A percentile compares a stretch with the other conserved stretches of the same genome.
Conservation (phyloP, 768 basidiomycete genomes). For the Tremella yokohamensis region DNA sequence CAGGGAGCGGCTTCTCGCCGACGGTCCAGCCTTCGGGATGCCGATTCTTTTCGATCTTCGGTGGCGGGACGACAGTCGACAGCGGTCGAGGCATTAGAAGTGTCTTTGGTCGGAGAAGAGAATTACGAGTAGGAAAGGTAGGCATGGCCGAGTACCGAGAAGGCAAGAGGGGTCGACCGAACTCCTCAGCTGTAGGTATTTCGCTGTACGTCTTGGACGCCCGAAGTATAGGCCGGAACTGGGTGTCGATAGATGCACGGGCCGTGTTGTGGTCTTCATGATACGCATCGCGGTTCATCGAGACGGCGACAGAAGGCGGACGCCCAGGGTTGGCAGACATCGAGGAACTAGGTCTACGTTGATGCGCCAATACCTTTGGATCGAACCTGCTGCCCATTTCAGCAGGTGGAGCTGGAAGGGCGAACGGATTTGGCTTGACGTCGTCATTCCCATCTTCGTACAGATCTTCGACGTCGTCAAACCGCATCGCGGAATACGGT, state of each 20-base stretch:
- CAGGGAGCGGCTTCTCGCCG: slow-evolving; percentile 75
- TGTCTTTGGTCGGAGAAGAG: slow-evolving; percentile 82
- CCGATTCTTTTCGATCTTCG: slow-evolving; percentile 33
- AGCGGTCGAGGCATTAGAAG: slow-evolving; percentile 90
- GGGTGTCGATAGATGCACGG: no score
- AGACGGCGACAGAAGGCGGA: not conserved
- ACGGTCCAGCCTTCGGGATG: slow-evolving; percentile 54
- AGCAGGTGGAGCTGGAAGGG: slow-evolving; percentile 63
- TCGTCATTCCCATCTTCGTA: slow-evolving; percentile 6
- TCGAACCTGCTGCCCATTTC: slow-evolving; percentile 70
- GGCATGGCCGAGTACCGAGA: slow-evolving; percentile 18
- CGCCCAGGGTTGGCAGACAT: not conserved
- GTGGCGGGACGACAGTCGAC: slow-evolving; percentile 54
- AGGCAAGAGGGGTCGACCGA: slow-evolving; percentile 32
- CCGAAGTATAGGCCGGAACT: no score
- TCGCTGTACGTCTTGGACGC: slow-evolving; percentile 7
- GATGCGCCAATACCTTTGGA: slow-evolving; percentile 60
- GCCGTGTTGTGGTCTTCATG: not conserved
- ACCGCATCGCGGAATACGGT: not conserved
- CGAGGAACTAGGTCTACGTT: slow-evolving; percentile 7
- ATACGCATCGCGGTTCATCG: not conserved
- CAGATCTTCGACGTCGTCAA: slow-evolving; percentile 9
- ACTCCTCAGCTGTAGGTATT: slow-evolving; percentile 37
- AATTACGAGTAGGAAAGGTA: slow-evolving; percentile 39
- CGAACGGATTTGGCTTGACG: slow-evolving; percentile 59